phyloP scores from a whole-genome alignment of 2,329 filamentous ascomycete species.

The Aspergillus vadensis region DNA sequence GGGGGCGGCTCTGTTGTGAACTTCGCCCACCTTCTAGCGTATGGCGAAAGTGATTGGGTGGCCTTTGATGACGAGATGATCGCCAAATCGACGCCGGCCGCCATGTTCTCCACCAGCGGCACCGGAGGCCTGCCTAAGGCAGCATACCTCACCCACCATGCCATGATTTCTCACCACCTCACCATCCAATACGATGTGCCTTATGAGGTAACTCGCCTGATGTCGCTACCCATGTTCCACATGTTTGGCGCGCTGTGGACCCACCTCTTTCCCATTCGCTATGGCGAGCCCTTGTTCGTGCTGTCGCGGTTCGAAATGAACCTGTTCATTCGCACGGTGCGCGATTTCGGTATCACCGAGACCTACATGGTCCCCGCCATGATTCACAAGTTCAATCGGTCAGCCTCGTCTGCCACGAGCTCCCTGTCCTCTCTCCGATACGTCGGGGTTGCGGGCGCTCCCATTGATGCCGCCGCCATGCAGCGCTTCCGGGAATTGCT shows the following conservation, averaged over 20 bases:
- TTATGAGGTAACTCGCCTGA: slow-evolving; percentile 47
- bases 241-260: slow-evolving; percentile 52
- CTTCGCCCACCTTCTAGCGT: slow-evolving; percentile 44
- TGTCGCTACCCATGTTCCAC: slow-evolving; percentile 58
- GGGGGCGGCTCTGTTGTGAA: slow-evolving; percentile 24
- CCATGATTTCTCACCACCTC: slow-evolving; percentile 56
- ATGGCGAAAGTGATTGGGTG: slow-evolving; percentile 53
- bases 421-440: slow-evolving; percentile 47
- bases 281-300: slow-evolving; percentile 51
- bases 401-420: slow-evolving; percentile 24
- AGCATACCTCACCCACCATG: slow-evolving; percentile 60
- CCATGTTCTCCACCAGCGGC: slow-evolving; percentile 57
- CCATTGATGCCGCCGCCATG: slow-evolving; percentile 47
- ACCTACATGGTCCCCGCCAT: slow-evolving; percentile 53
- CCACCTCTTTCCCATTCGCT: slow-evolving; percentile 49
- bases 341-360: slow-evolving; percentile 51
- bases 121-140: slow-evolving; percentile 65
- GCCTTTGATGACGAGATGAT: slow-evolving; percentile 45
- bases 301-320: slow-evolving; percentile 49
- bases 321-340: slow-evolving; percentile 44
- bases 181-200: slow-evolving; percentile 45
- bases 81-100: slow-evolving; percentile 53
- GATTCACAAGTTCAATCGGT: slow-evolving; percentile 40
- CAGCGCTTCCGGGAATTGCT: slow-evolving; percentile 46
- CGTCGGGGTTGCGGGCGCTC: slow-evolving; percentile 53